Evolutionary conservation across 306 rosid species (phyloP).

Genomic region (Glycine soja): DNA sequence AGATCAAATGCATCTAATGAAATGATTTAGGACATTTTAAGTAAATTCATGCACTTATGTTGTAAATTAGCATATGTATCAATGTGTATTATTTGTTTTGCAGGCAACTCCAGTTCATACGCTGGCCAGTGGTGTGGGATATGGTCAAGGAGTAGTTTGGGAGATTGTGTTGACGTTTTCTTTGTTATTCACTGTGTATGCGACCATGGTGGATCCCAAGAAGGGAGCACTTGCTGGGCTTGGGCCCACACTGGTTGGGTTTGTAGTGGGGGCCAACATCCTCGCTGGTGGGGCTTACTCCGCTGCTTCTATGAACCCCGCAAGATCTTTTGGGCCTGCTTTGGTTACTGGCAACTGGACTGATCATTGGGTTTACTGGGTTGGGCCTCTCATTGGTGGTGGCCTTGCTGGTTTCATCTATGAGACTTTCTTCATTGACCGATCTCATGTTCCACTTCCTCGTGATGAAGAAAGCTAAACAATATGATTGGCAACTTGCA

Average conservation of each 20-base stretch:
- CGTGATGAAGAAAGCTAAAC: conserved; percentile 41
- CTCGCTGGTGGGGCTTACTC: conserved; percentile 87
- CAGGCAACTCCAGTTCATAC: conserved; percentile 80
- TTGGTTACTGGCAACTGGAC: conserved; percentile 83
- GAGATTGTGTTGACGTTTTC: conserved; percentile 83
- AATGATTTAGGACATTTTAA: too few relatives aligned
- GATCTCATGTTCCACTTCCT: conserved; percentile 61
- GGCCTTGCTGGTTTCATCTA: conserved; percentile 82
- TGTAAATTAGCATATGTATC: too few relatives aligned
- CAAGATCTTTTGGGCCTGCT: conserved; percentile 92
- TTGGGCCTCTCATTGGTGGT: conserved; percentile 93
- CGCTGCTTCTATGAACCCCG: conserved; percentile 90
- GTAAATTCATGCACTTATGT: too few relatives aligned
- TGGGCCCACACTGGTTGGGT: conserved; percentile 78
- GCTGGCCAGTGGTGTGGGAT: conserved; percentile 79
- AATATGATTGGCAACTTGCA: neutral
- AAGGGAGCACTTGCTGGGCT: conserved; percentile 71
- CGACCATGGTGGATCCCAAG: conserved; percentile 87
- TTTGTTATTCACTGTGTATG: conserved; percentile 78
- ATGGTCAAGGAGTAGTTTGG: conserved; percentile 77
- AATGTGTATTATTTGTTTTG: neutral
- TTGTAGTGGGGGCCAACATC: conserved; percentile 87
- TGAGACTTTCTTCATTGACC: conserved; percentile 72
- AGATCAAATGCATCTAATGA: too few relatives aligned
- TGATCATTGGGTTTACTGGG: conserved; percentile 94